phyloP scores from a whole-genome alignment of 208 protist species.

The Porcisia deanei region DNA sequence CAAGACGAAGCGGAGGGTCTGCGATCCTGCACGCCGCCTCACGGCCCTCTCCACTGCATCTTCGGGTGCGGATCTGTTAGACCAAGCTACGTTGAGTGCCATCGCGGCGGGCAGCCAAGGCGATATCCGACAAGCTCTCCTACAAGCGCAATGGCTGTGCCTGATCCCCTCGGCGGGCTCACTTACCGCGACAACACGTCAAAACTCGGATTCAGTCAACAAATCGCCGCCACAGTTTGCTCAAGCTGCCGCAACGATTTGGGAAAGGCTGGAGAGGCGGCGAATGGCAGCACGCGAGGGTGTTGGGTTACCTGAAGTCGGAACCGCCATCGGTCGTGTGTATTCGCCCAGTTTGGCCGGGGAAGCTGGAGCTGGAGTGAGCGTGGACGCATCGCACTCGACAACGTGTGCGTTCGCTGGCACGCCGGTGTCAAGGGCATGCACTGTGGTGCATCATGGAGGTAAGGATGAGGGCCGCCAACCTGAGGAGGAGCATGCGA shows the following conservation, averaged over 20 bases:
- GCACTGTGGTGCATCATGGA: not conserved
- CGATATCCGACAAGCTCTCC: conserved; percentile 81
- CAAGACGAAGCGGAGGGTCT: not conserved
- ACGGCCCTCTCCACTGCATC: not conserved
- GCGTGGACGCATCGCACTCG: not conserved
- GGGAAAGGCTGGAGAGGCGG: conserved; percentile 21
- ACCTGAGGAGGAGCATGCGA: not conserved
- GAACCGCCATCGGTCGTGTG: too few relatives aligned
- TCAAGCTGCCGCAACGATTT: conserved; percentile 3
- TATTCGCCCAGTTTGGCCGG: not conserved
- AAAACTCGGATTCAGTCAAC: not conserved
- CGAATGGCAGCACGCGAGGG: not conserved
- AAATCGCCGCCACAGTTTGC: not conserved
- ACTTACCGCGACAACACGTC: not conserved
- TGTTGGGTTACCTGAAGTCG: not conserved
- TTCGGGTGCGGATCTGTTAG: conserved; percentile 6
- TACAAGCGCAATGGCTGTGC: conserved; percentile 71
- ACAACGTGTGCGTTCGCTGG: not conserved
- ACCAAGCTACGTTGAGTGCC: conserved; percentile 26
- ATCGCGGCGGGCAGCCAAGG: conserved; percentile 63
- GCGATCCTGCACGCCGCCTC: not conserved
- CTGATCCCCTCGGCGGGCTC: conserved; percentile 21
- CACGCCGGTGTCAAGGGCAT: not conserved
- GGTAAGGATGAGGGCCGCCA: not conserved
- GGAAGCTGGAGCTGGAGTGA: not conserved